Evolutionary conservation across 2,329 filamentous ascomycete genomes (phyloP), one percentile per base, ranked within the genome.

Genomic region (Alternaria metachromatica): DNA sequence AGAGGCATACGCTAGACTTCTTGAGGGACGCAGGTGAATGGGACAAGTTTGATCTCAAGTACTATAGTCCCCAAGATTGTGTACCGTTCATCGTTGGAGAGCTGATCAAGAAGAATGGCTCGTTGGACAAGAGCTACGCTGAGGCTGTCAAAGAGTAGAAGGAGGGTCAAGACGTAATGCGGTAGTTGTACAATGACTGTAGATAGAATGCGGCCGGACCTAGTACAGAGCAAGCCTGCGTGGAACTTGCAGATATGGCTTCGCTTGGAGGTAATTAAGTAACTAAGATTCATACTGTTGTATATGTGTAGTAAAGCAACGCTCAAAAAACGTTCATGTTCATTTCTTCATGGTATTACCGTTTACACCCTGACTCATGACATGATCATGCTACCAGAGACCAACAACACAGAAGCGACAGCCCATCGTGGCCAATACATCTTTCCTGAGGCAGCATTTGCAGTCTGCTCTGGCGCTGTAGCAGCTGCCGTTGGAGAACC

Each of bases 31-130:
- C 78, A 13, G 83, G 82, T 20, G 81, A 83, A 15, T 88, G 86
- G 86, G 82, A 82, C 41, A 77, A 75, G 63, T 78, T 84, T 53
- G 80, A 85, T n/a, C 61, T 87, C 66, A 80, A 84, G 69, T 75
- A 75, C 62, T 73, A 78, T 30, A 67, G 70, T 4, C 55, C 72
- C 1, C 72, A 72, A 44, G 70, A 72, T 55, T 65, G 69, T 7
- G 61, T 81, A 50, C 78, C 79, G 2, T 76, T 76, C 25, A 67
- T 79, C n/a, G 78, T 80, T 6, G 80, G 80, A 0, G 76, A 79
- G 64, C 55, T 80, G 68, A 68, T 73, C 15, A 81, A 81, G 71
- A 78, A 70, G 63, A 55, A 58, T 10, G 62, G 44, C 6, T 55
- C 59, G 8, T 12, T 64, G 55, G 71, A 67, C 5, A 70, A 68